Evolutionary conservation across 1,284 basidiomycete genomes (phyloP).

Genomic region (Volvariella volvacea): DNA sequence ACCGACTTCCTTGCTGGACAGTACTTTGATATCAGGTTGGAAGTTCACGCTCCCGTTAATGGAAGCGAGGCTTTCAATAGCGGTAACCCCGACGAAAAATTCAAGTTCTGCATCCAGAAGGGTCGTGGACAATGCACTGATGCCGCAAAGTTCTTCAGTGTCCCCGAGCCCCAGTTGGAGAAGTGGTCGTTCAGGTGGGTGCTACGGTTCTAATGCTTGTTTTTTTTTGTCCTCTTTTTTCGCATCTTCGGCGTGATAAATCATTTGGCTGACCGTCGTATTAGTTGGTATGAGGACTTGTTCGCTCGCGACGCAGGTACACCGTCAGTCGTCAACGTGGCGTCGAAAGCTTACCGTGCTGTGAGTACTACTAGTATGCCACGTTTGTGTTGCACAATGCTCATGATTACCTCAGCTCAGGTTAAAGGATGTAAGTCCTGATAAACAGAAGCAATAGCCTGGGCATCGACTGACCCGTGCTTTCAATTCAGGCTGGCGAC

Average conservation of each 20-base stretch:
- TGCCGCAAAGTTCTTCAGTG: constrained; percentile 26
- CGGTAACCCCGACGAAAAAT: constrained; percentile 29
- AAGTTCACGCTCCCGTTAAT: constrained; percentile 34
- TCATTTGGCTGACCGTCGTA: constrained; percentile 1
- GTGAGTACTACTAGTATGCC: constrained; percentile 20
- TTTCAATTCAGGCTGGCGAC: constrained; percentile 5
- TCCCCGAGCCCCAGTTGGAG: constrained; percentile 26
- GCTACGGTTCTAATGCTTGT: too few species aligned
- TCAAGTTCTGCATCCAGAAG: constrained; percentile 30
- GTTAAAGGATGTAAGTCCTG: constrained; percentile 15
- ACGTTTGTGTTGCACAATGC: background rate
- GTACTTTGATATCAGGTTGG: constrained; percentile 33
- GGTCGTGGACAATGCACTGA: constrained; percentile 22
- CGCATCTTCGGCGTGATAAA: background rate
- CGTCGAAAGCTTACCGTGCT: constrained; percentile 34
- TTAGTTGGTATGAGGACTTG: constrained; percentile 33
- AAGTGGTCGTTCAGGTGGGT: constrained; percentile 31
- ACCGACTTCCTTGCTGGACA: constrained; percentile 34
- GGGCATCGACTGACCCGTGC: too few species aligned
- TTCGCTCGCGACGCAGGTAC: constrained; percentile 29
- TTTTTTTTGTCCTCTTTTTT: constrained; percentile 1
- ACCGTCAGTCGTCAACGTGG: constrained; percentile 29
- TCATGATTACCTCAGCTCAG: constrained; percentile 14
- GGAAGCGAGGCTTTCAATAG: constrained; percentile 27
- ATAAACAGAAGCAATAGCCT: too few species aligned